A percentile compares a stretch with the other conserved stretches of the same genome.
phyloP scores from a whole-genome alignment of 108 stramenopile genomes.

The Nitzschia putrida region DNA sequence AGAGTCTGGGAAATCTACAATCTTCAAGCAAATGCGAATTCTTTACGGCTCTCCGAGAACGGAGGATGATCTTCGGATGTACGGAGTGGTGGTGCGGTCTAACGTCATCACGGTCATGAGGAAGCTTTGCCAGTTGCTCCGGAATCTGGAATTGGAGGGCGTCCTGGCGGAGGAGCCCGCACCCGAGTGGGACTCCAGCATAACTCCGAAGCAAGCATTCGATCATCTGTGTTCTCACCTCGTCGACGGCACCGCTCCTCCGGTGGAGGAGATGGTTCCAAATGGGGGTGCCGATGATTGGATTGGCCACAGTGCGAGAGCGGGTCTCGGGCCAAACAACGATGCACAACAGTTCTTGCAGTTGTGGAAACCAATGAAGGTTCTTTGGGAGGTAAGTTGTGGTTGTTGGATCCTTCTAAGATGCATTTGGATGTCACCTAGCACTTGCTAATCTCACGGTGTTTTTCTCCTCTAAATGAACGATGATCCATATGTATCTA shows the following conservation, averaged over 20 bases:
- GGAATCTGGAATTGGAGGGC: slow-evolving; percentile 64
- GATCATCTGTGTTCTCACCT: slow-evolving; percentile 56
- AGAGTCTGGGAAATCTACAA: slow-evolving; percentile 98
- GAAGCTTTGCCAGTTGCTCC: slow-evolving; percentile 69
- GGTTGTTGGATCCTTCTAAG: not conserved
- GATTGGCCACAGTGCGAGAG: slow-evolving; percentile 82
- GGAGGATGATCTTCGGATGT: slow-evolving; percentile 84
- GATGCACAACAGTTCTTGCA: slow-evolving; percentile 84
- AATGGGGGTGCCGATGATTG: slow-evolving; percentile 66
- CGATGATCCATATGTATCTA: no score
- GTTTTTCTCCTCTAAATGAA: no score
- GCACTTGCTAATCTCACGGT: no score
- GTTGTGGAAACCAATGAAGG: slow-evolving; percentile 71
- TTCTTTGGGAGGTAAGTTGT: slow-evolving; percentile 81
- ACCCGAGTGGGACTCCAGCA: slow-evolving; percentile 41
- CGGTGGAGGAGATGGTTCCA: slow-evolving; percentile 21
- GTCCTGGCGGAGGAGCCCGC: slow-evolving; percentile 64
- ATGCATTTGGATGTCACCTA: no score
- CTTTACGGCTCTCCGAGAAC: slow-evolving; percentile 65
- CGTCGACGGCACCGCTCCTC: slow-evolving; percentile 73
- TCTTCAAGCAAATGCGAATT: slow-evolving; percentile 95
- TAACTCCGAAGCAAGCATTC: slow-evolving; percentile 74
- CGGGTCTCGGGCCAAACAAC: slow-evolving; percentile 80
- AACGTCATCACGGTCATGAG: slow-evolving; percentile 79
- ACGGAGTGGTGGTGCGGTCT: slow-evolving; percentile 81